A percentile compares a stretch with the other conserved stretches of the same genome.
These are phyloP conservation scores for Aspergillus bridgeri DNA, from an alignment of 495 filamentous ascomycete genomes.

Conservation along the genomic window DNA sequence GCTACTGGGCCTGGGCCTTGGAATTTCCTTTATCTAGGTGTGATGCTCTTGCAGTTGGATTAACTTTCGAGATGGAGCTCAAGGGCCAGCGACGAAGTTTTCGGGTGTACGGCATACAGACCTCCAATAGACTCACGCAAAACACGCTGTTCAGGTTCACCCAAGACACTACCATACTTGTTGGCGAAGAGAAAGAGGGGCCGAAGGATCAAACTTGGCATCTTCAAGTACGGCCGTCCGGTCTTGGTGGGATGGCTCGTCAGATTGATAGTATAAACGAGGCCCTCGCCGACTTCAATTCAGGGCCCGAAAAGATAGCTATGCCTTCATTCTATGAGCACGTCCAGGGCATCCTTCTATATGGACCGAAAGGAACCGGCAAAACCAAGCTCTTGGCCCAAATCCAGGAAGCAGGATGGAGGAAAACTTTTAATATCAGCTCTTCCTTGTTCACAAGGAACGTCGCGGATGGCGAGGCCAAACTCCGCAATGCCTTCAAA, in stretches of 20 bases:
- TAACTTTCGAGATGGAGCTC: slow-evolving; percentile 46
- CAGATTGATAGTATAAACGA: slow-evolving; percentile 66
- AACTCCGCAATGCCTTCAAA: slow-evolving; percentile 67
- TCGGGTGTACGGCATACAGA: slow-evolving; percentile 35
- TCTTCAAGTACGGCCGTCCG: slow-evolving; percentile 28
- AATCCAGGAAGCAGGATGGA: slow-evolving; percentile 67
- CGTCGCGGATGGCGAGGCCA: slow-evolving; percentile 40
- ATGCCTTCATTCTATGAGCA: slow-evolving; percentile 44
- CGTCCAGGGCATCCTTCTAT: slow-evolving; percentile 63
- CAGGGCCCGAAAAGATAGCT: slow-evolving; percentile 22
- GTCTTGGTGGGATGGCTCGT: slow-evolving; percentile 60
- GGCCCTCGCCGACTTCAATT: slow-evolving; percentile 57
- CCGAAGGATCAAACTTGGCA: slow-evolving; percentile 15
- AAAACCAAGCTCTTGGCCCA: slow-evolving; percentile 69
- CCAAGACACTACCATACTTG: slow-evolving; percentile 32
- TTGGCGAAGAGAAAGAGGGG: slow-evolving; percentile 24
- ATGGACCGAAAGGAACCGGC: slow-evolving; percentile 80
- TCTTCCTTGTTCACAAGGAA: slow-evolving; percentile 49
- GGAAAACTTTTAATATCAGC: slow-evolving; percentile 58
- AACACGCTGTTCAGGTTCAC: slow-evolving; percentile 38
- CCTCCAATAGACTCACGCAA: slow-evolving; percentile 16
- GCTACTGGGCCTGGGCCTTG: slow-evolving; percentile 63
- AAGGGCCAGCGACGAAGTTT: slow-evolving; percentile 47
- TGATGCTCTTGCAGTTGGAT: slow-evolving; percentile 38
- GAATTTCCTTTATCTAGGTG: slow-evolving; percentile 53